Evolutionary conservation across 23 red algal species (phyloP).

Genomic region (Gracilaria gracilis): DNA sequence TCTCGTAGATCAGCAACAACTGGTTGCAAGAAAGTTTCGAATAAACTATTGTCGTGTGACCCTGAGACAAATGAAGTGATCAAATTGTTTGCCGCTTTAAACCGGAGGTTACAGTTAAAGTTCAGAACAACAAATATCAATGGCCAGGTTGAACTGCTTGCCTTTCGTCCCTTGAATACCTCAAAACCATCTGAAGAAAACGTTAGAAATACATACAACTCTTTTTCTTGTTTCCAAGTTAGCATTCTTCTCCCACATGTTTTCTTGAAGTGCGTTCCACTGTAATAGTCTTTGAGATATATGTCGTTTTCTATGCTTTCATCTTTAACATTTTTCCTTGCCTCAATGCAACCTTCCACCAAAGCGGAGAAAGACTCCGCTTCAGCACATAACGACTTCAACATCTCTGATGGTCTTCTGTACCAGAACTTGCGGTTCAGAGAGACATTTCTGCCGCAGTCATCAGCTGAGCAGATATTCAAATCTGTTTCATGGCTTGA

Average conservation of each 20-base stretch:
- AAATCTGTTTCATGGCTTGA: not conserved
- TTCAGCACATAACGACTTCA: not conserved
- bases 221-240: no score
- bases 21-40: constrained; percentile 5
- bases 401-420: not conserved
- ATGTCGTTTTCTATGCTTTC: no score
- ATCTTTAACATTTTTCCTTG: no score
- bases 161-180: not conserved
- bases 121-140: constrained; percentile 12
- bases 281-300: no score
- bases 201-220: constrained; percentile 15
- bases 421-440: not conserved
- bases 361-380: not conserved
- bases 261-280: no score
- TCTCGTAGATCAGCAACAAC: not conserved
- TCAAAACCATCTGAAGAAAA: constrained; percentile 16
- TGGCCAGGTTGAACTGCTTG: not conserved
- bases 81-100: constrained; percentile 3
- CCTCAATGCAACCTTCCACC: no score
- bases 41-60: not conserved
- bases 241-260: no score
- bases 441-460: not conserved
- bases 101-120: not conserved
- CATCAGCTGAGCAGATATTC: not conserved
- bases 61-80: not conserved